A percentile compares a stretch with the other conserved stretches of the same genome.
Conservation (phyloP, 441 rosid genomes). For the Biscutella auriculata region DNA sequence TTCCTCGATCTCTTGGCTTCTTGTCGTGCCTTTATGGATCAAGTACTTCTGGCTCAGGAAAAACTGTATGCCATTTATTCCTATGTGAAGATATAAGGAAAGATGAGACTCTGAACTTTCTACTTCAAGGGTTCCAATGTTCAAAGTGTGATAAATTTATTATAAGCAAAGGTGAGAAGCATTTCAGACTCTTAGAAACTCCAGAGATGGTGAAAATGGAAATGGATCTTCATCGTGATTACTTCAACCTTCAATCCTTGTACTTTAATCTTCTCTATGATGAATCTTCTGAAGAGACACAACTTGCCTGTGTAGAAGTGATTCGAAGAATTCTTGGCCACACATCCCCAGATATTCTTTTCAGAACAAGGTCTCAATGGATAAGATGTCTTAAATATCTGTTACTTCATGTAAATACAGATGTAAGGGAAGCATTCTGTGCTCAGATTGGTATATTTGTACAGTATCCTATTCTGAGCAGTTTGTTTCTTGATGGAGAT, state of each 20-base stretch:
- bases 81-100: slow-evolving; percentile 34
- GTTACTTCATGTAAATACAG: slow-evolving; percentile 56
- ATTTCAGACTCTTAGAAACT: slow-evolving; percentile 27
- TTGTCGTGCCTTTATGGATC: slow-evolving; percentile 74
- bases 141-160: slow-evolving; percentile 61
- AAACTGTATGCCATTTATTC: slow-evolving; percentile 48
- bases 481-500: slow-evolving; percentile 47
- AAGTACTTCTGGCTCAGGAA: slow-evolving; percentile 28
- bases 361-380: slow-evolving; percentile 60
- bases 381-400: slow-evolving; percentile 55
- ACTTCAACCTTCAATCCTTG: slow-evolving; percentile 35
- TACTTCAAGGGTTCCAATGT: slow-evolving; percentile 77
- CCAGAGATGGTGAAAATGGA: slow-evolving; percentile 27
- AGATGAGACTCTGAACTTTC: slow-evolving; percentile 33
- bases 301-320: slow-evolving; percentile 69
- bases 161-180: slow-evolving; percentile 22
- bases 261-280: slow-evolving; percentile 69
- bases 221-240: slow-evolving; percentile 31
- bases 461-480: slow-evolving; percentile 34
- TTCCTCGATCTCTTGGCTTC: slow-evolving; percentile 72
- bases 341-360: slow-evolving; percentile 38
- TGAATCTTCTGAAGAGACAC: slow-evolving; percentile 74
- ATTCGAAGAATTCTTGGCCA: slow-evolving; percentile 70
- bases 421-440: slow-evolving; percentile 83
- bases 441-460: slow-evolving; percentile 65